Percentiles rank a stretch among this genome's conserved stretches.
phyloP scores from a whole-genome alignment of 352 stramenopile species.

The Thalassiosira delicatula region DNA sequence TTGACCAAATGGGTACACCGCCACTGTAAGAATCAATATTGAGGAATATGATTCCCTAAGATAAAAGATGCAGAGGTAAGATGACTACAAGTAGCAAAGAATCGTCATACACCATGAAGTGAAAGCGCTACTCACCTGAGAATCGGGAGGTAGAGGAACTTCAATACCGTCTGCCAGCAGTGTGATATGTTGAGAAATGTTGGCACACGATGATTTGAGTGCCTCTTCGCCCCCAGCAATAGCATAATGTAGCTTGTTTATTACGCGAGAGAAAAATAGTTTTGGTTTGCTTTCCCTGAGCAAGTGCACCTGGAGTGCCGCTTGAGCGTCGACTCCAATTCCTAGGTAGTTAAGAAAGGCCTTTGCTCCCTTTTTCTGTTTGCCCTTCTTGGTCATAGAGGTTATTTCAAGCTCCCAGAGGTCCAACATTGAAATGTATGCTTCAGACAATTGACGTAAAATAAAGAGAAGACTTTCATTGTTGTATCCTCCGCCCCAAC shows the following conservation, averaged over 20 bases:
- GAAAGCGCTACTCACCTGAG: no score
- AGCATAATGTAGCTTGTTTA: constrained; percentile 88
- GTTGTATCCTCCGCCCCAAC: constrained; percentile 92
- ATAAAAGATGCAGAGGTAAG: no score
- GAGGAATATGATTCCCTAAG: constrained; percentile 86
- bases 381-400: constrained; percentile 59
- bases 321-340: constrained; percentile 84
- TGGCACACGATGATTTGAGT: no score
- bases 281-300: constrained; percentile 77
- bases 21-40: constrained; percentile 87
- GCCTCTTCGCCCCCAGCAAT: no score
- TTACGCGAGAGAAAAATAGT: constrained; percentile 84
- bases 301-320: constrained; percentile 84
- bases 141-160: no score
- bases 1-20: constrained; percentile 83
- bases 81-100: no score
- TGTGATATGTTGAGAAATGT: no score
- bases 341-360: constrained; percentile 87
- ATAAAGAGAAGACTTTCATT: constrained; percentile 81
- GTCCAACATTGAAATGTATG: constrained; percentile 83
- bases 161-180: no score
- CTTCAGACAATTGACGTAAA: constrained; percentile 77
- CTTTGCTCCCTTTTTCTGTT: constrained; percentile 65
- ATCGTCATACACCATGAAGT: no score
- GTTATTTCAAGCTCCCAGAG: constrained; percentile 83